Conservation (phyloP, 768 basidiomycete genomes). For the Psilocybe sp. region DNA sequence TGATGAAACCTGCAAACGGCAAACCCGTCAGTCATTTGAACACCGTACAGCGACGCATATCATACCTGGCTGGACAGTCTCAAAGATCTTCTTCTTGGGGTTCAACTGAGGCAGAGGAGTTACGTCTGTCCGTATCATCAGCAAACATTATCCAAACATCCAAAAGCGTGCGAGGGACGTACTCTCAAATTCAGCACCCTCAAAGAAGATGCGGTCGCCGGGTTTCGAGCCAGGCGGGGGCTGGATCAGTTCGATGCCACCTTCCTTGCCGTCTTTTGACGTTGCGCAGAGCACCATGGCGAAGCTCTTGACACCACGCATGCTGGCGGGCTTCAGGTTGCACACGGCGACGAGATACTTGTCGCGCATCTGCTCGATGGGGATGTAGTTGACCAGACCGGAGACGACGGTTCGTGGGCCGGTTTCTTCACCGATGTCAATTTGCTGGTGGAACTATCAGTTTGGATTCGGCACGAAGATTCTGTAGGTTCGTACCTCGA, state of each 20-base stretch:
- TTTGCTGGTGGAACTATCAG: constrained; percentile 57
- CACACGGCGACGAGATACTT: constrained; percentile 86
- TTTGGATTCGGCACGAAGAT: neutral
- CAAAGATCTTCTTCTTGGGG: constrained; percentile 99
- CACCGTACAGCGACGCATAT: neutral
- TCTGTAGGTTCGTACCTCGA: constrained; percentile 56
- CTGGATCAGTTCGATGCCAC: constrained; percentile 86
- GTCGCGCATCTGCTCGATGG: constrained; percentile 90
- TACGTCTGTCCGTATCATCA: constrained; percentile 35
- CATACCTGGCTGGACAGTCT: constrained; percentile 88
- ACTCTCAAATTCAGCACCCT: constrained; percentile 86
- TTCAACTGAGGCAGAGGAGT: constrained; percentile 83
- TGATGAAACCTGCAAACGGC: constrained; percentile 67
- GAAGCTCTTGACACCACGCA: constrained; percentile 97
- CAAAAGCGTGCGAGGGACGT: constrained; percentile 15
- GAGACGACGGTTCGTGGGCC: constrained; percentile 97
- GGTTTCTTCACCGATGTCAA: constrained; percentile 92
- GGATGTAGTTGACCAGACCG: constrained; percentile 93
- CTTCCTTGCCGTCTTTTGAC: constrained; percentile 86
- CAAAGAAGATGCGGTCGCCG: constrained; percentile 94
- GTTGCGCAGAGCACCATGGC: constrained; percentile 97
- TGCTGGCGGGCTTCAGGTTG: constrained; percentile 92
- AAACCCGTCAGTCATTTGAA: neutral
- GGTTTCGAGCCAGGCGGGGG: constrained; percentile 85
- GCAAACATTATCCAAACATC: neutral